Evolutionary conservation across 2,329 filamentous ascomycete genomes (phyloP).

Genomic region (Mollisiaceae sp.): DNA sequence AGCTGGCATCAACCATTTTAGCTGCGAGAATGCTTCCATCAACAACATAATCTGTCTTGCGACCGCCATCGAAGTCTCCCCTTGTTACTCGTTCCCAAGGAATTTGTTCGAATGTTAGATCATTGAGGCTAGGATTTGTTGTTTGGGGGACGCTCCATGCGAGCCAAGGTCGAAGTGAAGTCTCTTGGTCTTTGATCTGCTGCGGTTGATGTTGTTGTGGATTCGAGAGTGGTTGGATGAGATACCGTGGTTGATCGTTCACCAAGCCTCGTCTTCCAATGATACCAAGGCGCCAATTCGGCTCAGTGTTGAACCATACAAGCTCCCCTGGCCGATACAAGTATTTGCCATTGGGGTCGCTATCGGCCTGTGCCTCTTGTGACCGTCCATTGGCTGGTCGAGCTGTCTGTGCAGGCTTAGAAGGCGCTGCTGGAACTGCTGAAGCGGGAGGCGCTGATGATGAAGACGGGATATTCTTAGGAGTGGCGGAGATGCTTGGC

Average conservation of each 20-base stretch:
- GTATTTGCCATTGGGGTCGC: constrained; percentile 50
- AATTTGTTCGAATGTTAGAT: constrained; percentile 52
- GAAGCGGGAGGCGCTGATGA: constrained; percentile 7
- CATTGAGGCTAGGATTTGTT: constrained; percentile 50
- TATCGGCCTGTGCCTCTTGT: constrained; percentile 55
- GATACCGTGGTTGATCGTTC: constrained; percentile 46
- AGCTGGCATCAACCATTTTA: constrained; percentile 59
- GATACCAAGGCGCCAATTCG: constrained; percentile 59
- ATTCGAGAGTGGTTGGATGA: constrained; percentile 55
- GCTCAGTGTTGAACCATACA: constrained; percentile 58
- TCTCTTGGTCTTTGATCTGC: constrained; percentile 50
- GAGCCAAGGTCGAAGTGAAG: constrained; percentile 58
- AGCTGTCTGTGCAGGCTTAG: constrained; percentile 18
- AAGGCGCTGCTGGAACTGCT: constrained; percentile 7
- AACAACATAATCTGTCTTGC: constrained; percentile 54
- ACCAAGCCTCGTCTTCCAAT: constrained; percentile 52
- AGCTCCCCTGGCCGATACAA: constrained; percentile 60
- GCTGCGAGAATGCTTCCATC: constrained; percentile 63
- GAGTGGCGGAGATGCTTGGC: not conserved
- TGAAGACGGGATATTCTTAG: not conserved
- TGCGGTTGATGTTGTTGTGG: constrained; percentile 46
- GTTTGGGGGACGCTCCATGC: constrained; percentile 61
- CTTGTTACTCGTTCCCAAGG: constrained; percentile 54
- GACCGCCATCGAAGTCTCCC: constrained; percentile 48
- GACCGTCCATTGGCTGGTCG: constrained; percentile 15